Conservation (phyloP, 768 basidiomycete species). For the Lactifluus subvellereus region DNA sequence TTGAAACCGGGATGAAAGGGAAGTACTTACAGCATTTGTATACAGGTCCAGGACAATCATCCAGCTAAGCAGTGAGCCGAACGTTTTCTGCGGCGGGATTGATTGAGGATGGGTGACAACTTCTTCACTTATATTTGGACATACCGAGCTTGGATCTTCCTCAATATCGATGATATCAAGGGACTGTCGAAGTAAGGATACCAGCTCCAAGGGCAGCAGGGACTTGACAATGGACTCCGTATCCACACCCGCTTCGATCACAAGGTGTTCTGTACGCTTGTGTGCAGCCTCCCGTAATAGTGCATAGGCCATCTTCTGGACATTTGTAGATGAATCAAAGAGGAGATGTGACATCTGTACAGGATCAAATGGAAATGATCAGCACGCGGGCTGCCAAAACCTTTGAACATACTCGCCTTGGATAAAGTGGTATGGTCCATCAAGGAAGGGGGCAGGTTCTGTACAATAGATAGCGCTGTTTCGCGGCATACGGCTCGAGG, state of each 20-base stretch:
- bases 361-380: slow-evolving; percentile 1
- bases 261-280: slow-evolving; percentile 74
- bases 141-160: slow-evolving; percentile 32
- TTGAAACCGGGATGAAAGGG: not conserved
- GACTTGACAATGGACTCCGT: slow-evolving; percentile 48
- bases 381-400: not conserved
- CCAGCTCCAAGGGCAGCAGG: slow-evolving; percentile 60
- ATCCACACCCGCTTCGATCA: slow-evolving; percentile 83
- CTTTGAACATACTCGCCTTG: slow-evolving; percentile 39
- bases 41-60: slow-evolving; percentile 87
- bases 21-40: slow-evolving; percentile 62
- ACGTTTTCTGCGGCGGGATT: slow-evolving; percentile 36
- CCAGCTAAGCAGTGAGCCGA: slow-evolving; percentile 79
- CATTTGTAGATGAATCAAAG: slow-evolving; percentile 51
- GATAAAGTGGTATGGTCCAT: slow-evolving; percentile 59
- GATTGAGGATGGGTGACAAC: not conserved
- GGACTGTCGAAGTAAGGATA: slow-evolving; percentile 52
- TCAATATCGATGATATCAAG: slow-evolving; percentile 37
- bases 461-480: slow-evolving; percentile 61
- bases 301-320: slow-evolving; percentile 75
- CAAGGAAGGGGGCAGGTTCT: slow-evolving; percentile 56
- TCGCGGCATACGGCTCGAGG: slow-evolving; percentile 66
- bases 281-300: slow-evolving; percentile 64
- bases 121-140: not conserved
- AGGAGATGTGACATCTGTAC: slow-evolving; percentile 76